Evolutionary conservation across 2,329 filamentous ascomycete genomes (phyloP).

Genomic region (Sporothrix globosa): DNA sequence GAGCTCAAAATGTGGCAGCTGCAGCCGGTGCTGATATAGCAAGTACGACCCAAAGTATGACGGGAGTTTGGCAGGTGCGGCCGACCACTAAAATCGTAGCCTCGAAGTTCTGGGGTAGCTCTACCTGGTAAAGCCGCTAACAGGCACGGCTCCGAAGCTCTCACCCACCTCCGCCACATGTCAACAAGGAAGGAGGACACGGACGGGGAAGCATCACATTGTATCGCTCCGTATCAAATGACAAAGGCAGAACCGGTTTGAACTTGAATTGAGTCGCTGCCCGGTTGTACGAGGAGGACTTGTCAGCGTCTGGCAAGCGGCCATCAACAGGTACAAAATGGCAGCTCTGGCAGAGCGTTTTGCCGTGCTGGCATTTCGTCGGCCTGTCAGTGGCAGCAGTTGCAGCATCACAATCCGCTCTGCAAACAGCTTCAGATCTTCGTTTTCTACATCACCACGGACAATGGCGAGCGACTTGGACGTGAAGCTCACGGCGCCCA

Average conservation of each 20-base stretch:
- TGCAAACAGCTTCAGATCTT: not conserved
- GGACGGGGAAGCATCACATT: not conserved
- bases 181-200: not conserved
- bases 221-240: conserved; percentile 3
- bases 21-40: not conserved
- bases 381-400: not conserved
- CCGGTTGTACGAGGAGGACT: no score
- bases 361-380: not conserved
- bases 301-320: not conserved
- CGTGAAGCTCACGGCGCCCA: conserved; percentile 72
- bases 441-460: conserved; percentile 4
- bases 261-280: not conserved
- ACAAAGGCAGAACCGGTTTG: not conserved
- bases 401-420: not conserved
- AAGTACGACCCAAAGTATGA: conserved; percentile 10
- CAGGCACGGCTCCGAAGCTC: conserved; percentile 7
- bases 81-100: not conserved
- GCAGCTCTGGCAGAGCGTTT: not conserved
- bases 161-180: not conserved
- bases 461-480: conserved; percentile 37
- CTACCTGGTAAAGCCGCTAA: not conserved
- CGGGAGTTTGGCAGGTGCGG: not conserved
- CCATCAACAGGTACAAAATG: not conserved
- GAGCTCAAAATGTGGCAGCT: conserved; percentile 4
- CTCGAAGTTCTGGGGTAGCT: not conserved